phyloP scores from a whole-genome alignment of 257 asterid genomes.

The Nicotiana paniculata region DNA sequence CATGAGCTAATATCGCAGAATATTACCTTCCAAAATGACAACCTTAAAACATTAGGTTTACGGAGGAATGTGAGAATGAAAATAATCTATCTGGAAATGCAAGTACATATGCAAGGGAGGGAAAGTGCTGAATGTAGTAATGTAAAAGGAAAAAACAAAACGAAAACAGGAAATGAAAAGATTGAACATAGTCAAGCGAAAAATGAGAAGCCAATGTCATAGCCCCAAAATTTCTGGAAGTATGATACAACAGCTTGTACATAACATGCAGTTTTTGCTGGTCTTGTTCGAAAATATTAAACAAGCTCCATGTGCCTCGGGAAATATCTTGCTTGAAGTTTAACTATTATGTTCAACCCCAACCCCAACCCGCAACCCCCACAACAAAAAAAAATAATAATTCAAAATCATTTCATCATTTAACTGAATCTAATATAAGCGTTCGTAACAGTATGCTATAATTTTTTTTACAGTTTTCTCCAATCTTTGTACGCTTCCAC shows the following conservation, averaged over 20 bases:
- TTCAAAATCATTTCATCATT: neutral
- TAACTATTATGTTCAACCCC: neutral
- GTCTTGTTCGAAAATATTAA: neutral
- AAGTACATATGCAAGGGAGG: neutral
- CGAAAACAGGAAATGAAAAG: neutral
- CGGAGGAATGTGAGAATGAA: neutral
- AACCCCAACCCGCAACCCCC: too few relatives aligned
- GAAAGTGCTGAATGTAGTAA: neutral
- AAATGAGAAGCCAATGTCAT: neutral
- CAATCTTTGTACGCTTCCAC: neutral
- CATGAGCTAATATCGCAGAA: neutral
- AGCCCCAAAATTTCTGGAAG: neutral
- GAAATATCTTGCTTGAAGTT: too few relatives aligned
- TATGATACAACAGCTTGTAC: neutral
- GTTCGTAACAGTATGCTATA: neutral
- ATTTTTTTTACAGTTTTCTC: neutral
- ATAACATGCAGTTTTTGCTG: neutral
- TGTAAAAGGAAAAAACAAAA: neutral
- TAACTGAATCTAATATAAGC: neutral
- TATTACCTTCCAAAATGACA: neutral
- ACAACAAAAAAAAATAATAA: neutral
- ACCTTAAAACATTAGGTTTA: neutral
- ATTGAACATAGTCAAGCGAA: neutral
- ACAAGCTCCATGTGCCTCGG: neutral
- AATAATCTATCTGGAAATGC: neutral